Percentiles rank a stretch among this genome's conserved stretches.
These are phyloP conservation scores for Aspergillus haitiensis DNA, from an alignment of 495 filamentous ascomycete genomes.

Conservation along the genomic window DNA sequence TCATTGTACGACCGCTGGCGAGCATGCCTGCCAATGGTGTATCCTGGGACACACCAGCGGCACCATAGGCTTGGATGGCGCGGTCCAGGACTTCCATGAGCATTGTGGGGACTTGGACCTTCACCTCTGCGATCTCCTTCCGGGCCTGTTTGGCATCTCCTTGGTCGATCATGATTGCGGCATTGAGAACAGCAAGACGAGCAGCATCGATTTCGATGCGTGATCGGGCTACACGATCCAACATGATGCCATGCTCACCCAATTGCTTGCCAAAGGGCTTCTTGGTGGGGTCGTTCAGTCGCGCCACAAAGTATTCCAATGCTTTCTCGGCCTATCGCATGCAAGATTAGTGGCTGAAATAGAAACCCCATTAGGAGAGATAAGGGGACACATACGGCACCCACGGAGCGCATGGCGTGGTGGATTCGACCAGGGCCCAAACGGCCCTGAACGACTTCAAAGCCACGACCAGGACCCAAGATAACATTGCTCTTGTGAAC, in stretches of 20 bases:
- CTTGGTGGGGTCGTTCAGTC: constrained; percentile 12
- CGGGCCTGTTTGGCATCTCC: neutral
- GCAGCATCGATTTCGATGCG: constrained; percentile 15
- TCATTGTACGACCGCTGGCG: constrained; percentile 7
- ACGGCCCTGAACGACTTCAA: constrained; percentile 19
- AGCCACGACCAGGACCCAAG: constrained; percentile 11
- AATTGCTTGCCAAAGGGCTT: constrained; percentile 7
- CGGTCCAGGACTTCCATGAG: constrained; percentile 10
- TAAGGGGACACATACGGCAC: constrained; percentile 4
- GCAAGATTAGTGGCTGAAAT: neutral
- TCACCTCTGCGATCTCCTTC: constrained; percentile 14
- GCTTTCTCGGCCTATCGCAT: constrained; percentile 11
- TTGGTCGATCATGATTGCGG: constrained; percentile 14
- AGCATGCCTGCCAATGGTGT: constrained; percentile 18
- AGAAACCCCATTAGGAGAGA: neutral
- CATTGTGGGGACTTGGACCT: constrained; percentile 14
- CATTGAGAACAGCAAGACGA: constrained; percentile 16
- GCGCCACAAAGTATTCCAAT: constrained; percentile 9
- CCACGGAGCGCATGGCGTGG: constrained; percentile 20
- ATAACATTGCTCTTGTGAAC: constrained; percentile 13
- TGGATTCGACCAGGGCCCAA: constrained; percentile 20
- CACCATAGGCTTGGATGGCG: constrained; percentile 14
- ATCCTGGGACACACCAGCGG: constrained; percentile 11
- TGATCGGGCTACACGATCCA: constrained; percentile 16
- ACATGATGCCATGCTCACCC: constrained; percentile 4